Percentiles rank a stretch among this genome's conserved stretches.
Conservation (phyloP, 352 stramenopile genomes). For the Phytophthora nicotianae region DNA sequence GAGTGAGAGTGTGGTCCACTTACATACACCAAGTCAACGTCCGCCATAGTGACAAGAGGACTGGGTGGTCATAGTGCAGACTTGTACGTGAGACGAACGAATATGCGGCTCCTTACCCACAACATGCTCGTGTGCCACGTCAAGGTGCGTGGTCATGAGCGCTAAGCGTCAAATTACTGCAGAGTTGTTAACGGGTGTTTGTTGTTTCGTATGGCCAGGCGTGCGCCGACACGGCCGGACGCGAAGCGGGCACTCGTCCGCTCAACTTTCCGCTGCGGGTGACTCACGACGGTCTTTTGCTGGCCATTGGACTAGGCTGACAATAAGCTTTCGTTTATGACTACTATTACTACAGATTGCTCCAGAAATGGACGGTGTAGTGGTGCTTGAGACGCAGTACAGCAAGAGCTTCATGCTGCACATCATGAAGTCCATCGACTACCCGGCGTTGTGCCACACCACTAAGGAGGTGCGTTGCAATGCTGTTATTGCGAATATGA, state of each 20-base stretch:
- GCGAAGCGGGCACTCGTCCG: conserved; percentile 57
- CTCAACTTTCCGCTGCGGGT: conserved; percentile 86
- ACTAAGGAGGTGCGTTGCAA: conserved; percentile 63
- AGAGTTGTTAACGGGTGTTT: conserved; percentile 4
- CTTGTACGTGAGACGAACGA: conserved; percentile 8
- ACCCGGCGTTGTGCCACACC: conserved; percentile 70
- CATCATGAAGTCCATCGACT: conserved; percentile 90
- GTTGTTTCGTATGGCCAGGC: conserved; percentile 37
- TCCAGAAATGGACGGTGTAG: conserved; percentile 76
- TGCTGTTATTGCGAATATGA: not conserved
- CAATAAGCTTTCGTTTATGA: not conserved
- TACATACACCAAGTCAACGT: conserved; percentile 22
- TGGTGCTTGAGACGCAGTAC: conserved; percentile 80
- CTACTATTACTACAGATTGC: conserved; percentile 54
- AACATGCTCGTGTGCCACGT: conserved; percentile 91
- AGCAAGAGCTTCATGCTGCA: conserved; percentile 87
- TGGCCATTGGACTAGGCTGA: conserved; percentile 5
- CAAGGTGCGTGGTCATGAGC: conserved; percentile 44
- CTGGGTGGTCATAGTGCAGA: not conserved
- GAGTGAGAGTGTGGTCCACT: conserved; percentile 10
- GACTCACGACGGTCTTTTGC: conserved; percentile 1
- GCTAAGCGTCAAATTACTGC: not conserved
- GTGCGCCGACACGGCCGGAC: conserved; percentile 75
- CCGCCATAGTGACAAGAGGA: conserved; percentile 10
- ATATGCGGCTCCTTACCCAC: conserved; percentile 85